Evolutionary conservation across 2,329 filamentous ascomycete genomes (phyloP), one percentile per base, ranked within the genome.

Genomic region (Lachnellula cervina): DNA sequence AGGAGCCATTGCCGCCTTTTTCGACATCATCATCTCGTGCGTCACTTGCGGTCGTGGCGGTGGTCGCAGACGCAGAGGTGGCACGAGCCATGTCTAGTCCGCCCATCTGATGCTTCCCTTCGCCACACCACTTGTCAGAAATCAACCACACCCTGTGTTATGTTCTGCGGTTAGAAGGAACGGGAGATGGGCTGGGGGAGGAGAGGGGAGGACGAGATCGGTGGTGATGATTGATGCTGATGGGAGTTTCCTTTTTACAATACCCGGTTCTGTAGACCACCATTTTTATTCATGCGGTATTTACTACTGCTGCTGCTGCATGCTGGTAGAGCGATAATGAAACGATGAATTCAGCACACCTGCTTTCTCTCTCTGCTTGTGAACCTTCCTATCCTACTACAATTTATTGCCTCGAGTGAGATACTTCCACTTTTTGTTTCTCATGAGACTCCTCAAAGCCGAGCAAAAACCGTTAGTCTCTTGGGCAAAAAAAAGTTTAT

Each of bases 11-110:
- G 66, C 65, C 32, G 52, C 60, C 17, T 64, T 72, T 62, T 70
- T 72, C 60, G 64, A 65, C 53, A 68, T 72, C 59, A 63, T 72
- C 51, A 68, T 72, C 61, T 67, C 64, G 34, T 72, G 67, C 62
- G 52, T 72, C 23, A 72, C 70, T 37, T 72, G 70, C 53, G 68
- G 70, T 21, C 67, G 67, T 19, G 54, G 62, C 6, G 28, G 28
- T n/a, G 71, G 71, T n/a, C 49, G 67, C 8, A 40, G 62, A 37
- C 55, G 57, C 21, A 38, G 55, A 21, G 56, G 57, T 21, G 43
- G 44, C 23, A 63, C 62, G 8, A 66, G 64, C 57, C 13, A 8
- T 2, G 59, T 67, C 50, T 67, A 62, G 59, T 47, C 14, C 34
- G 42, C 28, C 48, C 48, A 38, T 16, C 17, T 16, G 6, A 34